A percentile compares a stretch with the other conserved stretches of the same genome.
phyloP scores from a whole-genome alignment of 148 eudicot species.

The Chenopodium berlandieri region DNA sequence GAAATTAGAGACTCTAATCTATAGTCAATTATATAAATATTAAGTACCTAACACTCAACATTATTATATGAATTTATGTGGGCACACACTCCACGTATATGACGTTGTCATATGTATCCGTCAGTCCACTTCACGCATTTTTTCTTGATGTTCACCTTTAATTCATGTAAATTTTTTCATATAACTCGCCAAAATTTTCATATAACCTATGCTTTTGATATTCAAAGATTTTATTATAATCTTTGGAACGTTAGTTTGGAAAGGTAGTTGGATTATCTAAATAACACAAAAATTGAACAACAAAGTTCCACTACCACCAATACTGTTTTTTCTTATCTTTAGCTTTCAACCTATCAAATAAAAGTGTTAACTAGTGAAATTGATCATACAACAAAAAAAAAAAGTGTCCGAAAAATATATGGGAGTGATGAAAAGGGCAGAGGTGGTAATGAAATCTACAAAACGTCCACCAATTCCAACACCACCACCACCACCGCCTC shows the following conservation, averaged over 20 bases:
- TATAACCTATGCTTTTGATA: conserved; percentile 3
- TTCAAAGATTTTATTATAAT: neutral
- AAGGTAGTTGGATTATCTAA: conserved; percentile 11
- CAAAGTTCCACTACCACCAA: conserved; percentile 13
- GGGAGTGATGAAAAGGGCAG: conserved; percentile 9
- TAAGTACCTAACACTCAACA: neutral
- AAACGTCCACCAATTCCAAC: conserved; percentile 27
- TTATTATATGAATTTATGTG: neutral
- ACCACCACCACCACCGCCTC: conserved; percentile 35
- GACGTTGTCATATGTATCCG: conserved; percentile 9
- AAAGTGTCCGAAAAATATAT: conserved; percentile 10
- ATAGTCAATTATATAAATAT: too few relatives aligned
- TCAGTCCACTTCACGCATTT: conserved; percentile 18
- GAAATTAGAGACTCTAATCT: too few relatives aligned
- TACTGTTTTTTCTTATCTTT: neutral
- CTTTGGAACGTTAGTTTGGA: conserved; percentile 40
- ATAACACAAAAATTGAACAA: neutral
- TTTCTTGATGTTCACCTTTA: neutral
- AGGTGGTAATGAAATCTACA: neutral
- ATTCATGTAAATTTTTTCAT: neutral
- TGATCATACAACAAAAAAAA: neutral
- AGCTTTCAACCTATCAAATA: neutral
- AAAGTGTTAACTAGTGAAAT: neutral
- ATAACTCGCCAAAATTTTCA: conserved; percentile 7
- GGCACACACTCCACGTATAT: conserved; percentile 17